A percentile compares a stretch with the other conserved stretches of the same genome.
Evolutionary conservation across 129 eudicot species (phyloP).

Genomic region (Lonicera japonica): DNA sequence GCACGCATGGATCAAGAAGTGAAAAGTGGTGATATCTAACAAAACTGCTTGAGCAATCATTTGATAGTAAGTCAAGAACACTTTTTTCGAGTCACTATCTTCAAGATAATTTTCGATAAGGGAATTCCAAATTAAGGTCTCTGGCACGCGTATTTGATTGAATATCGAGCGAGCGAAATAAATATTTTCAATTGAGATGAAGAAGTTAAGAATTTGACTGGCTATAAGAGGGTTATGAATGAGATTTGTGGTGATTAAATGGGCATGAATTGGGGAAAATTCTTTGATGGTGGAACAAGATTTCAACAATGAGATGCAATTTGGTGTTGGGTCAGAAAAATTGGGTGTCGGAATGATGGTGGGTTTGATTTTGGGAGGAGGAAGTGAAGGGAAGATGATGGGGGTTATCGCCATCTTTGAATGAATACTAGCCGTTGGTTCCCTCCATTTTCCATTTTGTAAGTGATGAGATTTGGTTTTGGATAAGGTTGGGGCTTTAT

Average conservation of each 20-base stretch:
- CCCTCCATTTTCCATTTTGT: background rate
- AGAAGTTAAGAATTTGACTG: slow-evolving; percentile 3
- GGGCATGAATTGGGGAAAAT: background rate
- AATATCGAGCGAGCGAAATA: background rate
- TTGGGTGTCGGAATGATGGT: too few relatives aligned
- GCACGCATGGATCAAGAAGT: slow-evolving; percentile 6
- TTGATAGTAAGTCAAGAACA: slow-evolving; percentile 4
- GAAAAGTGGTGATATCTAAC: slow-evolving; percentile 11
- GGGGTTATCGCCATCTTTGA: slow-evolving; percentile 6
- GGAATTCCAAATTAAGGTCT: background rate
- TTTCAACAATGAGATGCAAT: slow-evolving; percentile 5
- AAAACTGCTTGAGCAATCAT: background rate
- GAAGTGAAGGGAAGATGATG: slow-evolving; percentile 4
- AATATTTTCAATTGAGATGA: background rate
- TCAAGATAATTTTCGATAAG: slow-evolving; percentile 3
- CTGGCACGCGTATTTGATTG: background rate
- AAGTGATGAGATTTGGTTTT: background rate
- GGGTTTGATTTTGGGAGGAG: background rate
- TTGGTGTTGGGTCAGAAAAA: background rate
- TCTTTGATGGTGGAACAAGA: slow-evolving; percentile 6
- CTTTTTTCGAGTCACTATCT: background rate
- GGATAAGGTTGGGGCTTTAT: background rate
- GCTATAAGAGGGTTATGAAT: slow-evolving; percentile 1
- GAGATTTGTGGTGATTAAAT: slow-evolving; percentile 10
- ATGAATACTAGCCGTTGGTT: slow-evolving; percentile 4